A percentile compares a stretch with the other conserved stretches of the same genome.
These are phyloP conservation scores for Kregervanrija pseudodelftensis DNA, from an alignment of 805 yeast species.

Conservation along the genomic window DNA sequence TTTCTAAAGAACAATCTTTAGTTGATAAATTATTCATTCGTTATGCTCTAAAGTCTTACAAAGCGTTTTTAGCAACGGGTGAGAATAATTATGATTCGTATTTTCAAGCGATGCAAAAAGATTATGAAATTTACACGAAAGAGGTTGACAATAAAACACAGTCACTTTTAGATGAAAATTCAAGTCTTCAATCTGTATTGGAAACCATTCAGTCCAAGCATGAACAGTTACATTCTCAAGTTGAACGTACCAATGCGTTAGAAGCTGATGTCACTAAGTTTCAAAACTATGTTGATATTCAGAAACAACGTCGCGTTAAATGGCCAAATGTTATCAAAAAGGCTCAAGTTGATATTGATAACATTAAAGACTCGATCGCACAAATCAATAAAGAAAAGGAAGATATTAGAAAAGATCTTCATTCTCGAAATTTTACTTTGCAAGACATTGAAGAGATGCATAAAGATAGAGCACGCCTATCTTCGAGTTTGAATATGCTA, in stretches of 20 bases:
- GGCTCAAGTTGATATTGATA: constrained; percentile 46
- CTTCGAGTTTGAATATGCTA: constrained; percentile 42
- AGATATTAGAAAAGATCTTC: constrained; percentile 39
- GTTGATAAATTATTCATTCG: constrained; percentile 28
- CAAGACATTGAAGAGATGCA: constrained; percentile 57
- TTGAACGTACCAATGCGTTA: constrained; percentile 53
- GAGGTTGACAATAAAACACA: constrained; percentile 42
- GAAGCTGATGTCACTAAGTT: constrained; percentile 67
- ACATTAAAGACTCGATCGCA: constrained; percentile 33
- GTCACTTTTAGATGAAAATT: constrained; percentile 34
- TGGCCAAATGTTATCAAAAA: constrained; percentile 58
- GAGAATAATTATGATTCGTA: constrained; percentile 55
- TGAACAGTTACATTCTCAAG: constrained; percentile 42
- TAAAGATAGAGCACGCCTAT: constrained; percentile 51
- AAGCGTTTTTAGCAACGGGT: constrained; percentile 49
- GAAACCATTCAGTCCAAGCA: constrained; percentile 37
- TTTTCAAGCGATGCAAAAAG: constrained; percentile 47
- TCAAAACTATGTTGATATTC: constrained; percentile 60
- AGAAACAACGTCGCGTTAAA: constrained; percentile 55
- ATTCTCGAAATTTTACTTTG: constrained; percentile 51
- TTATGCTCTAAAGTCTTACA: constrained; percentile 62
- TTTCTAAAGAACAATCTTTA: constrained; percentile 20
- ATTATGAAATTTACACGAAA: constrained; percentile 44
- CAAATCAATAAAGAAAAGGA: constrained; percentile 30
- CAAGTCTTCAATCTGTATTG: constrained; percentile 31